Percentiles rank a stretch among this genome's conserved stretches.
phyloP scores from a whole-genome alignment of 129 eudicot genomes.

The Gnaphalium uliginosum region DNA sequence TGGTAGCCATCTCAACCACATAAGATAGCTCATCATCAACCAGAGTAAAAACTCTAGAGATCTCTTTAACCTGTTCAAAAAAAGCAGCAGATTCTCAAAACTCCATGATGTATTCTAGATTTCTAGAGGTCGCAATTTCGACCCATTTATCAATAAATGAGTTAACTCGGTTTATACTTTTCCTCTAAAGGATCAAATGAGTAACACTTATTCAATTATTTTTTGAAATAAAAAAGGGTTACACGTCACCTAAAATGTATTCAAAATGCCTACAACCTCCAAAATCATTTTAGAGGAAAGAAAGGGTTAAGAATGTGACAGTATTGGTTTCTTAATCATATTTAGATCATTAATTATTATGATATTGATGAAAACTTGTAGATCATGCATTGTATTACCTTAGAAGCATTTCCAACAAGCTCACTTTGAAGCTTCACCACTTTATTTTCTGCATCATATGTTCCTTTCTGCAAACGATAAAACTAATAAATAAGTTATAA shows the following conservation, averaged over 20 bases:
- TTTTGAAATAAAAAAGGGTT: too few relatives aligned
- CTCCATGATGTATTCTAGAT: background rate
- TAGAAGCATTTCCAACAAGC: conserved; percentile 80
- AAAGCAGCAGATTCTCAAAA: conserved; percentile 12
- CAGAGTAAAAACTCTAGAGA: conserved; percentile 53
- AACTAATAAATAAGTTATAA: background rate
- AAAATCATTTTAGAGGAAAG: background rate
- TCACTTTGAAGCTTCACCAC: conserved; percentile 65
- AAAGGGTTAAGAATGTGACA: background rate
- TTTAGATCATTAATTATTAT: background rate
- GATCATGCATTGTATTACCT: conserved; percentile 43
- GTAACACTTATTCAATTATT: background rate
- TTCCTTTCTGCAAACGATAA: conserved; percentile 49
- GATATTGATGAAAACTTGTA: background rate
- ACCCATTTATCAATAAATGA: background rate
- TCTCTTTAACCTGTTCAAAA: conserved; percentile 61
- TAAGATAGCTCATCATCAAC: conserved; percentile 52
- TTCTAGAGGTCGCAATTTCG: too few relatives aligned
- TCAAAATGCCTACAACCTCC: background rate
- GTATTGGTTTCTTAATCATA: background rate
- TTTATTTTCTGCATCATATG: conserved; percentile 49
- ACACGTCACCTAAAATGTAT: background rate
- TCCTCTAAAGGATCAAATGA: background rate
- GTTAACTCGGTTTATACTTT: background rate
- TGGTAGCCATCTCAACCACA: conserved; percentile 67